Base-by-base conservation (phyloP, 2,329 filamentous ascomycete genomes). In the Trichoderma guizhouense region DNA sequence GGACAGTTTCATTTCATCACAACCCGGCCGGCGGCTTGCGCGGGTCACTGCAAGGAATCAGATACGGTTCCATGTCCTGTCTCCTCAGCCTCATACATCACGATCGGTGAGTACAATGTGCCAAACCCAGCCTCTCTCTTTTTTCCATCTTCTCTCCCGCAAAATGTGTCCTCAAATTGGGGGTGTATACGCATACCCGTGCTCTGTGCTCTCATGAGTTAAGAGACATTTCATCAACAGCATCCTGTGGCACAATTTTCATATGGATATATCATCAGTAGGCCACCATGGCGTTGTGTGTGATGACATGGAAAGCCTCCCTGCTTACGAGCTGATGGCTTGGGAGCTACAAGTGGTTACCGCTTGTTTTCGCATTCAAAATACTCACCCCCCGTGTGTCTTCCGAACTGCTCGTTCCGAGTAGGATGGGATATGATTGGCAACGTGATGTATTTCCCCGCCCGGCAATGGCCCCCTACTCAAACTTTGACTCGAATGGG, bases 251-350 rank as follows among this genome's bases (percentile, higher is more conserved):
- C 28, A 51, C 11, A 24, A 32, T 18, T 12, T 43, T n/a, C 12
- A 24, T 12, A 14, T 9, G 7, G 36, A 47, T 21, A 43, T 47
- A 51, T 47, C 55, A 61, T 36, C 30, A 15, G 18, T 12, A 7
- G 55, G 26, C 47, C 28, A 30, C 36, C 55, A 26, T 47, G 67
- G 26, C 57, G 18, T 21, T 43, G 28, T 21, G 36, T 47, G 15
- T 11, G 18, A 61, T n/a, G 57, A 28, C 43, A 62, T 21, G 7
- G 30, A 24, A 36, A 3, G n/a, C 34, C 67, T 69, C 67, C 67
- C 67, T 62, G 21, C 67, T 39, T 69, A 61, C 6, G 67, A 51
- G 67, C 57, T 69, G 67, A 69, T 32, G n/a, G 21, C 18, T 28
- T 36, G 57, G 57, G 28, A 26, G 57, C 28, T 34, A 32, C 28